Conservation (phyloP, 306 rosid species). For the Rosa multiflora region DNA sequence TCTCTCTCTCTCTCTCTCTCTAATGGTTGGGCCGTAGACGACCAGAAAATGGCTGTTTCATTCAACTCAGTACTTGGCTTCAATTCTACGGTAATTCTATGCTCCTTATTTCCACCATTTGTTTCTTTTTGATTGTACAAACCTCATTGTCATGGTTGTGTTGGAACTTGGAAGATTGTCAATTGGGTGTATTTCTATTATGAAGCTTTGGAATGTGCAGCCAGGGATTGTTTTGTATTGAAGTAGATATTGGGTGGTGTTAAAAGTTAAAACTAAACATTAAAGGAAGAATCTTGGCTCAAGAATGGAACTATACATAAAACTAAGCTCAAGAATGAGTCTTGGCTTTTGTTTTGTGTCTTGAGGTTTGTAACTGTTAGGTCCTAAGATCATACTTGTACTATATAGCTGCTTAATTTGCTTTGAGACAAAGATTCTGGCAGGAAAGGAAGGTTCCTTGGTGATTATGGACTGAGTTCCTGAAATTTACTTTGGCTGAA, state of each 20-base stretch:
- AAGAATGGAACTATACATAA: neutral
- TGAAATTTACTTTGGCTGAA: neutral
- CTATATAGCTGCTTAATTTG: neutral
- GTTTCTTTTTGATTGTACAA: neutral
- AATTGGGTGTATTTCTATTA: neutral
- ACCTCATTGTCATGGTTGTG: neutral
- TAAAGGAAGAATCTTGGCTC: neutral
- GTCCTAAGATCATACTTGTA: neutral
- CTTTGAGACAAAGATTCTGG: neutral
- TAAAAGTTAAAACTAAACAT: neutral
- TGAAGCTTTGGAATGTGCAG: conserved; percentile 2
- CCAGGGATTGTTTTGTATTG: conserved; percentile 1
- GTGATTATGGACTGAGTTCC: neutral
- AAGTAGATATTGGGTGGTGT: neutral
- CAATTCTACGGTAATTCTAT: conserved; percentile 49
- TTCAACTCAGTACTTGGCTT: conserved; percentile 50
- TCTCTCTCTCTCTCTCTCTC: conserved; percentile 16
- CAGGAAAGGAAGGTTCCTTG: neutral
- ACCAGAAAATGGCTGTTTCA: conserved; percentile 57
- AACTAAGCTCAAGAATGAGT: neutral
- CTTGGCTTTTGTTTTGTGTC: neutral
- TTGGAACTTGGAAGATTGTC: neutral
- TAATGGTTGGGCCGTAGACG: conserved; percentile 54
- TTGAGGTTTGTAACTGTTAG: neutral
- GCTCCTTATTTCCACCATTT: neutral